A percentile compares a stretch with the other conserved stretches of the same genome.
Evolutionary conservation across 805 yeast genomes (phyloP).

Genomic region (Cyberlindnera maritima): DNA sequence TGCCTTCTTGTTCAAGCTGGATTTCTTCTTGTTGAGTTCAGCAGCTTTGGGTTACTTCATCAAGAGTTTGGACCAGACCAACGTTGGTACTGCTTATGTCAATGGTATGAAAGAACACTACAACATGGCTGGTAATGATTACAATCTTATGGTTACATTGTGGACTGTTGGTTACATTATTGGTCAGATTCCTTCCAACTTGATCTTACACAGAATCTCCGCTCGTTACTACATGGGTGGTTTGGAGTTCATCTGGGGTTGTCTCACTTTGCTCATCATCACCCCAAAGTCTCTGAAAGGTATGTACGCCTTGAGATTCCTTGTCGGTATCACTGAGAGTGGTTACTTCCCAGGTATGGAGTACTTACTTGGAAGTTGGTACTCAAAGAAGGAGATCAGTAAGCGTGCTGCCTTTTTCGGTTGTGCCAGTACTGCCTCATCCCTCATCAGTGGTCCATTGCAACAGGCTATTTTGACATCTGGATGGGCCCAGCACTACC

Average conservation of each 20-base stretch:
- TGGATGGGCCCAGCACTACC: constrained; percentile 20
- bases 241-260: constrained; percentile 43
- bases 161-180: constrained; percentile 51
- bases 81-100: constrained; percentile 44
- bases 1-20: constrained; percentile 33
- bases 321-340: constrained; percentile 43
- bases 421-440: constrained; percentile 35
- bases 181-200: constrained; percentile 47
- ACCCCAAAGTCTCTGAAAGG: constrained; percentile 28
- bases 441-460: constrained; percentile 37
- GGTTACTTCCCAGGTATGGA: constrained; percentile 51
- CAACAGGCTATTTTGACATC: constrained; percentile 33
- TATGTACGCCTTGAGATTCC: constrained; percentile 35
- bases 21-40: constrained; percentile 38
- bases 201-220: constrained; percentile 38
- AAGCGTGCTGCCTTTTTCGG: constrained; percentile 35
- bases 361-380: constrained; percentile 37
- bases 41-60: constrained; percentile 45
- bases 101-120: constrained; percentile 47
- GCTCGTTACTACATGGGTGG: constrained; percentile 45
- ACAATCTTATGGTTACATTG: constrained; percentile 41
- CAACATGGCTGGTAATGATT: constrained; percentile 38
- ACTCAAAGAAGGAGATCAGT: constrained; percentile 34
- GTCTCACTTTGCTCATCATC: constrained; percentile 36
- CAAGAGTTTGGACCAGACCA: constrained; percentile 41